Evolutionary conservation across 345 rosid species (phyloP).

Genomic region (Clarkia xantiana): DNA sequence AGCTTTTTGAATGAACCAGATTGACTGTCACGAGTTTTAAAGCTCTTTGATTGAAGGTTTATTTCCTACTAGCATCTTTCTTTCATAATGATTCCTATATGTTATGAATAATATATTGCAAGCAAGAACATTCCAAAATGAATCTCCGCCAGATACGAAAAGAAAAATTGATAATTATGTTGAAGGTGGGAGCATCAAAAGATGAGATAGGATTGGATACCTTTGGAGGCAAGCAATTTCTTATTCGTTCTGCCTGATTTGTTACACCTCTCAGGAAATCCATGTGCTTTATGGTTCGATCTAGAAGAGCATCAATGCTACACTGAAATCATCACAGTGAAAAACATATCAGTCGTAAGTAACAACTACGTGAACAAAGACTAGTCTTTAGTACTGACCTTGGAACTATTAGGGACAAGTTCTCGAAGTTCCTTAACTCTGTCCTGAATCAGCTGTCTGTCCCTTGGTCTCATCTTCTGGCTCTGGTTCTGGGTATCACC

Average conservation of each 20-base stretch:
- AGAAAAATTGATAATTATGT: too few relatives aligned
- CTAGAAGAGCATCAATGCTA: slow-evolving; percentile 60
- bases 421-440: slow-evolving; percentile 52
- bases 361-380: not conserved
- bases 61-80: too few relatives aligned
- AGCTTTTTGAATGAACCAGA: too few relatives aligned
- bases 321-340: slow-evolving; percentile 27
- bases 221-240: slow-evolving; percentile 29
- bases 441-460: slow-evolving; percentile 58
- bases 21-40: too few relatives aligned
- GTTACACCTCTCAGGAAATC: slow-evolving; percentile 32
- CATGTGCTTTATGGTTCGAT: slow-evolving; percentile 46
- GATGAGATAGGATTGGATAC: slow-evolving; percentile 12
- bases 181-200: not conserved
- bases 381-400: not conserved
- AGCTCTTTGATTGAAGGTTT: too few relatives aligned
- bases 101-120: not conserved
- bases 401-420: slow-evolving; percentile 30
- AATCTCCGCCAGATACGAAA: not conserved
- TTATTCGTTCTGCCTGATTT: slow-evolving; percentile 41
- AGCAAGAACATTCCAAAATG: not conserved
- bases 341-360: not conserved
- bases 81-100: too few relatives aligned
- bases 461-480: slow-evolving; percentile 52
- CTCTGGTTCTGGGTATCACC: slow-evolving; percentile 36